phyloP scores from a whole-genome alignment of 371 early-diverging fungal species.

The Apophysomyces ossiformis region DNA sequence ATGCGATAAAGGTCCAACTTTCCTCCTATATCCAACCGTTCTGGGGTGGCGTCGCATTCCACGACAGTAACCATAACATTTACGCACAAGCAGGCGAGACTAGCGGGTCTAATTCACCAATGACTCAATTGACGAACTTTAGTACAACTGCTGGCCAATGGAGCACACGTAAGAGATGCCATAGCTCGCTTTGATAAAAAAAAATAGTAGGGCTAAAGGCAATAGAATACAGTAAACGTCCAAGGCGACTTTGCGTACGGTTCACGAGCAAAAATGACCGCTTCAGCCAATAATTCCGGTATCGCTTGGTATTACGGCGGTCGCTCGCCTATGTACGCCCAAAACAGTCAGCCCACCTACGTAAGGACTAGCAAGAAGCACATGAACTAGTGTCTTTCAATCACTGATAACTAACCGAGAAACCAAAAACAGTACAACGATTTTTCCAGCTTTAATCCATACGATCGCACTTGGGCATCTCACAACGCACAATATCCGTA shows the following conservation, averaged over 20 bases:
- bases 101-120: conserved; percentile 15
- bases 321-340: conserved; percentile 12
- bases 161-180: conserved; percentile 13
- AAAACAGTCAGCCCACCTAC: not conserved
- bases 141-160: conserved; percentile 20
- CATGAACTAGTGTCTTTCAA: too few species aligned
- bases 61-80: conserved; percentile 20
- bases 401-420: not conserved
- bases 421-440: conserved; percentile 25
- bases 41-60: conserved; percentile 38
- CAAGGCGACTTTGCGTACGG: conserved; percentile 14
- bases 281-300: conserved; percentile 26
- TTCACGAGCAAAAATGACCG: conserved; percentile 38
- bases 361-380: not conserved
- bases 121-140: conserved; percentile 32
- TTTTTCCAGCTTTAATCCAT: conserved; percentile 32
- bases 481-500: conserved; percentile 18
- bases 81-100: conserved; percentile 34
- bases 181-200: conserved; percentile 2
- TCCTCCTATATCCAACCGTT: conserved; percentile 22
- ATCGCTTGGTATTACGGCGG: conserved; percentile 50
- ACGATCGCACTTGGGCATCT: conserved; percentile 25
- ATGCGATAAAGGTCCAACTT: not conserved
- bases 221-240: conserved; percentile 8
- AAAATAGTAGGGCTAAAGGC: not conserved